phyloP scores from a whole-genome alignment of 176 grass and related monocot genomes.

The Oryza meyeriana region DNA sequence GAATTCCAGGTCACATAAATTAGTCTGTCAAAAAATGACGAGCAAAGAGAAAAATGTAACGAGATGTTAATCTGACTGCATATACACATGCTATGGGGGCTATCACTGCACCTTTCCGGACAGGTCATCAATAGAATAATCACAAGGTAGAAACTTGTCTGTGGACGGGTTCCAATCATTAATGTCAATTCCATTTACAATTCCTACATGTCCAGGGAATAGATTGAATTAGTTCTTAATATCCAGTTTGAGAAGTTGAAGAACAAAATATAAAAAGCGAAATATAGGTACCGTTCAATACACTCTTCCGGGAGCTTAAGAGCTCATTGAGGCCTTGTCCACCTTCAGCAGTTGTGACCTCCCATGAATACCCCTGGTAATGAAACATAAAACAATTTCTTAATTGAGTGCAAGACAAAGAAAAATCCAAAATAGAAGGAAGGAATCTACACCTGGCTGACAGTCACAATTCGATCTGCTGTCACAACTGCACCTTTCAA shows the following conservation, averaged over 20 bases:
- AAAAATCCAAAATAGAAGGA: neutral
- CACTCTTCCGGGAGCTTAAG: constrained; percentile 72
- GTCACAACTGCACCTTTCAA: constrained; percentile 95
- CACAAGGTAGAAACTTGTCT: constrained; percentile 66
- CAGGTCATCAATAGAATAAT: constrained; percentile 84
- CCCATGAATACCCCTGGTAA: constrained; percentile 94
- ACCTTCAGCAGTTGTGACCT: constrained; percentile 93
- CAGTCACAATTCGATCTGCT: constrained; percentile 84
- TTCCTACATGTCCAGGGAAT: constrained; percentile 48
- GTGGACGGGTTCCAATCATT: constrained; percentile 79
- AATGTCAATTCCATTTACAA: constrained; percentile 93
- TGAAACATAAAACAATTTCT: constrained; percentile 17
- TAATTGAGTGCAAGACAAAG: constrained; percentile 1
- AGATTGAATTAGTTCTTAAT: constrained; percentile 10
- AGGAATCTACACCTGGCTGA: constrained; percentile 76
- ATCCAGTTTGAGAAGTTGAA: constrained; percentile 23
- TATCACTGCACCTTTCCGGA: constrained; percentile 73
- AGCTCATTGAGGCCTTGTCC: constrained; percentile 90
- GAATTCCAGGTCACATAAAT: constrained; percentile 11
- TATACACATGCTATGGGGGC: neutral
- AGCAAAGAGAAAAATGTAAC: neutral
- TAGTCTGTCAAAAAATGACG: constrained; percentile 8
- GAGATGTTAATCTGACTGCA: neutral
- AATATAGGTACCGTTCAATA: constrained; percentile 69
- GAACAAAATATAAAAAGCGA: constrained; percentile 20